These are phyloP conservation scores for Trametes sanguinea DNA, from an alignment of 768 basidiomycete genomes.

Conservation along the genomic window DNA sequence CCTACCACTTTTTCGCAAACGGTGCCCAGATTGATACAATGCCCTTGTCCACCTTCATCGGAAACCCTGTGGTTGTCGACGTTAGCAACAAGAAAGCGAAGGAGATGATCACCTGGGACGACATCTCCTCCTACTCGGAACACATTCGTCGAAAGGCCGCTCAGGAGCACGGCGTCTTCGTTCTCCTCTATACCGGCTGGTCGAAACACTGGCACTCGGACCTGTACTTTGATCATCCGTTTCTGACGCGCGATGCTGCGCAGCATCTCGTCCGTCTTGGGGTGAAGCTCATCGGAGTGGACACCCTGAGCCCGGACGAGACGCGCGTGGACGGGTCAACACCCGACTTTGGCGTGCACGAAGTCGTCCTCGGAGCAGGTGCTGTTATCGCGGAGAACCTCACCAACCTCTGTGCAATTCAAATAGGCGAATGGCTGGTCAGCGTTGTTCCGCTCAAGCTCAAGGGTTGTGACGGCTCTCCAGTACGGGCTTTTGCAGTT, in stretches of 20 bases:
- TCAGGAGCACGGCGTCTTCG: slow-evolving; percentile 37
- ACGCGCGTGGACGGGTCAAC: slow-evolving; percentile 22
- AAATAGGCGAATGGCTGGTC: slow-evolving; percentile 42
- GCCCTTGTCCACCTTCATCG: slow-evolving; percentile 50
- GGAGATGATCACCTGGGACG: slow-evolving; percentile 21
- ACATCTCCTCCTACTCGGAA: slow-evolving; percentile 33
- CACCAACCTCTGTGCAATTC: slow-evolving; percentile 51
- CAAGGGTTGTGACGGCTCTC: slow-evolving; percentile 62
- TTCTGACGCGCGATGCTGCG: slow-evolving; percentile 56
- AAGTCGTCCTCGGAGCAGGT: slow-evolving; percentile 57
- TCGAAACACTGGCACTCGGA: slow-evolving; percentile 45
- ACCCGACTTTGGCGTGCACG: slow-evolving; percentile 45
- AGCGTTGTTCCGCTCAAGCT: slow-evolving; percentile 61
- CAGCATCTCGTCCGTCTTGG: slow-evolving; percentile 50
- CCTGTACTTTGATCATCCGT: slow-evolving; percentile 64
- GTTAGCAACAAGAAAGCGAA: slow-evolving; percentile 32
- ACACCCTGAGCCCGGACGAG: slow-evolving; percentile 66
- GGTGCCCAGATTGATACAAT: slow-evolving; percentile 61
- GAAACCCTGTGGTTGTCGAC: slow-evolving; percentile 54
- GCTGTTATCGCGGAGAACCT: slow-evolving; percentile 73
- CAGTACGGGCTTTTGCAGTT: slow-evolving; percentile 60
- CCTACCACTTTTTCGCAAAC: slow-evolving; percentile 63
- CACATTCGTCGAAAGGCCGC: slow-evolving; percentile 31
- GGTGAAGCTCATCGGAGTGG: slow-evolving; percentile 59
- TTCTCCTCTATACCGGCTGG: slow-evolving; percentile 73